Evolutionary conservation across 2,329 filamentous ascomycete genomes (phyloP).

Genomic region (Ceratocystis eucalypticola): DNA sequence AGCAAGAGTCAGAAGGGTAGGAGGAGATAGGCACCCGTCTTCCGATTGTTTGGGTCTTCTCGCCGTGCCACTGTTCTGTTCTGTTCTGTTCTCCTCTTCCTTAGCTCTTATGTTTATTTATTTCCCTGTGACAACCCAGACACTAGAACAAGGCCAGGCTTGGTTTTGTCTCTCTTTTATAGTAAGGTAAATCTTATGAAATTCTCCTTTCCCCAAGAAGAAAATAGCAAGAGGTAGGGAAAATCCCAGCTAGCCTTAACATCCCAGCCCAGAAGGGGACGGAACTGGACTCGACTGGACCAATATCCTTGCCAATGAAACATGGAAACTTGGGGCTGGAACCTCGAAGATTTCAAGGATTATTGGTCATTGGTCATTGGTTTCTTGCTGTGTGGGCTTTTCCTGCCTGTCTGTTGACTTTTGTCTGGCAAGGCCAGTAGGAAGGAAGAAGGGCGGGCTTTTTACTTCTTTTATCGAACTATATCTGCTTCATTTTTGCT

Average conservation of each 20-base stretch:
- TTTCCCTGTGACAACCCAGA: not conserved
- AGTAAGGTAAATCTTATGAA: not conserved
- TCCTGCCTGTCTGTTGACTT: not conserved
- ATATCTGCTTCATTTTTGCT: not conserved
- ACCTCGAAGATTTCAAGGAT: slow-evolving; percentile 4
- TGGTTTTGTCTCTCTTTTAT: not conserved
- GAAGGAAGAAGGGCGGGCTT: not conserved
- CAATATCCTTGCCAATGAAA: slow-evolving; percentile 1
- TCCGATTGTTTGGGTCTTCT: not conserved
- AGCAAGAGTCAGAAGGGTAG: not conserved
- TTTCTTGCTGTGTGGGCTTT: not conserved
- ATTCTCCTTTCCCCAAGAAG: not conserved
- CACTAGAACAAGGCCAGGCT: not conserved
- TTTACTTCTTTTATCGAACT: not conserved
- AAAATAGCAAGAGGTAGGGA: not conserved
- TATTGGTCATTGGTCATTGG: not conserved
- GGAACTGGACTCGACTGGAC: slow-evolving; percentile 9
- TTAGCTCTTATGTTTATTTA: not conserved
- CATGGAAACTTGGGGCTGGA: slow-evolving; percentile 11
- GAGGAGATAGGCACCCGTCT: not conserved
- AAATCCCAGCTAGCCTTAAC: slow-evolving; percentile 9
- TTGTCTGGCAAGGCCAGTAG: not conserved
- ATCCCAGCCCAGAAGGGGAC: not conserved
- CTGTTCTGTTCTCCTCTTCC: not conserved
- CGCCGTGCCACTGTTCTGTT: not conserved